These are phyloP conservation scores for Camelina neglecta DNA, from an alignment of 345 rosid genomes.

Conservation along the genomic window DNA sequence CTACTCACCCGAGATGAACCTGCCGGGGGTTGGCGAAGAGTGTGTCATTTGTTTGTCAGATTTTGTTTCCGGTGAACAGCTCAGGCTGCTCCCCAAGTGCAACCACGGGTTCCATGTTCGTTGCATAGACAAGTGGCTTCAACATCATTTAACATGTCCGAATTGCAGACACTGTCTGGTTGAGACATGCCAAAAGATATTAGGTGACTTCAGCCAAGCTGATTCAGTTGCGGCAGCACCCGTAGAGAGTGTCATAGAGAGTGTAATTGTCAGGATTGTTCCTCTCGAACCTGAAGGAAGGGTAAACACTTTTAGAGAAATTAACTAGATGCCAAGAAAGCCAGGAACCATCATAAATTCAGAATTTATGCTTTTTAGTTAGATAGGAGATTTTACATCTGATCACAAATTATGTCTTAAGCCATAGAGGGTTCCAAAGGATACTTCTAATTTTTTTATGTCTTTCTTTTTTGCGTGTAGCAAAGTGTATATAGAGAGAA, in stretches of 20 bases:
- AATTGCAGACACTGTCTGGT: slow-evolving; percentile 61
- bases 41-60: slow-evolving; percentile 65
- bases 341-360: slow-evolving; percentile 14
- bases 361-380: background rate
- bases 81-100: slow-evolving; percentile 66
- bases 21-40: slow-evolving; percentile 54
- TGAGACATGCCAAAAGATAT: slow-evolving; percentile 46
- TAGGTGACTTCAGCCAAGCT: slow-evolving; percentile 19
- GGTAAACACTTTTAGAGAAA: slow-evolving; percentile 36
- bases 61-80: slow-evolving; percentile 50
- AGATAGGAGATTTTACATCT: slow-evolving; percentile 22
- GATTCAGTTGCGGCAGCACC: slow-evolving; percentile 3
- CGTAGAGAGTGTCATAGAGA: slow-evolving; percentile 37
- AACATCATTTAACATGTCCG: slow-evolving; percentile 70
- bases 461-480: slow-evolving; percentile 20
- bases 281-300: slow-evolving; percentile 51
- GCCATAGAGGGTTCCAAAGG: slow-evolving; percentile 21
- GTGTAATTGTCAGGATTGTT: slow-evolving; percentile 31
- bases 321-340: slow-evolving; percentile 9
- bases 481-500: slow-evolving; percentile 34
- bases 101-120: slow-evolving; percentile 72
- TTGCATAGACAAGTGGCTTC: slow-evolving; percentile 74
- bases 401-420: slow-evolving; percentile 15
- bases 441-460: slow-evolving; percentile 18
- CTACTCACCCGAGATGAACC: slow-evolving; percentile 51